phyloP scores from a whole-genome alignment of 768 basidiomycete species.

The Podaxis mareebaensis region DNA sequence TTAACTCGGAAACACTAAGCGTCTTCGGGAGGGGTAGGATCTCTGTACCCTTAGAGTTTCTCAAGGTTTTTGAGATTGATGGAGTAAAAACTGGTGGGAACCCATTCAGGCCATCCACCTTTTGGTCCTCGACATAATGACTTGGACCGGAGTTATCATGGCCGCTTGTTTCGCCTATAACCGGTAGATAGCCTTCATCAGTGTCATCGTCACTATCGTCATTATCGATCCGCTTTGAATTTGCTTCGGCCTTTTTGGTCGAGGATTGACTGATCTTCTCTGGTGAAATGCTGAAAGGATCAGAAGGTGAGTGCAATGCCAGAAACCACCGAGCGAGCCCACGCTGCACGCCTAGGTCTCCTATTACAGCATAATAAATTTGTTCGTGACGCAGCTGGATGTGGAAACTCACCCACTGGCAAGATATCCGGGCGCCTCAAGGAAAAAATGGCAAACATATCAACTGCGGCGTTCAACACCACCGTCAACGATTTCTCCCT shows the following conservation, averaged over 20 bases:
- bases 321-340: slow-evolving; percentile 72
- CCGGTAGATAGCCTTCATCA: slow-evolving; percentile 35
- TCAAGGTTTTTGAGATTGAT: slow-evolving; percentile 58
- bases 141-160: slow-evolving; percentile 17
- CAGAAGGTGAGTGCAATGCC: slow-evolving; percentile 54
- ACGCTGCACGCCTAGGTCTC: slow-evolving; percentile 84
- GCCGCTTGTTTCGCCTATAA: slow-evolving; percentile 17
- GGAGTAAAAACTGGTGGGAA: slow-evolving; percentile 67
- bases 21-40: slow-evolving; percentile 55
- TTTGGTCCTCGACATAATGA: neutral
- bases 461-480: slow-evolving; percentile 45
- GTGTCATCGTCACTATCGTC: slow-evolving; percentile 22
- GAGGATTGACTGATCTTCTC: slow-evolving; percentile 38
- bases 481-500: neutral
- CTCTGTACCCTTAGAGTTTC: slow-evolving; percentile 31
- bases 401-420: slow-evolving; percentile 33
- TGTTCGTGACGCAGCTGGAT: neutral
- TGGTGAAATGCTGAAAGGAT: slow-evolving; percentile 50
- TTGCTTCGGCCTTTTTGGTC: slow-evolving; percentile 16
- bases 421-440: slow-evolving; percentile 82
- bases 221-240: neutral
- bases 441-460: slow-evolving; percentile 93
- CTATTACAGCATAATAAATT: slow-evolving; percentile 32
- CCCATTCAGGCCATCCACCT: slow-evolving; percentile 24
- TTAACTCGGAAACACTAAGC: slow-evolving; percentile 55